A percentile compares a stretch with the other conserved stretches of the same genome.
phyloP scores from a whole-genome alignment of 345 rosid genomes.

The Nephelium lappaceum region DNA sequence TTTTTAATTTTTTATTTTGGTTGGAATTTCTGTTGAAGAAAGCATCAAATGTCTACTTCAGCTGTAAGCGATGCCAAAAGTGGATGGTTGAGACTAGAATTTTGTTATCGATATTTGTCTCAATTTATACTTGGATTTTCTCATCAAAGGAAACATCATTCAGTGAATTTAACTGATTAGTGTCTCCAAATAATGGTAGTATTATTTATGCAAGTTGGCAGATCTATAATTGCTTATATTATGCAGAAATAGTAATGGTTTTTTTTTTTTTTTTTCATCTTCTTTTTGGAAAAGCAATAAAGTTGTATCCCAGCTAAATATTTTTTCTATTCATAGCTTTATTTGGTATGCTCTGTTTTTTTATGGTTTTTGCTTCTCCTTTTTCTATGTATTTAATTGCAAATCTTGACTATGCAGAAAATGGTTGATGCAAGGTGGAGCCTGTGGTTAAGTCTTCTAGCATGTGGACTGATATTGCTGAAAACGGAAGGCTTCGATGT shows the following conservation, averaged over 20 bases:
- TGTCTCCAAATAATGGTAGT: constrained; percentile 3
- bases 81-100: background rate
- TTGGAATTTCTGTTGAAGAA: background rate
- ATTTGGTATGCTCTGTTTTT: constrained; percentile 16
- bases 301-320: background rate
- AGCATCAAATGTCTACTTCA: background rate
- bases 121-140: background rate
- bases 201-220: background rate
- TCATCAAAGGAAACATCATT: background rate
- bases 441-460: constrained; percentile 46
- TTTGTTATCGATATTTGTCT: background rate
- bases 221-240: constrained; percentile 15
- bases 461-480: constrained; percentile 41
- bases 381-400: constrained; percentile 2
- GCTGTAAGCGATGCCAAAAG: constrained; percentile 8
- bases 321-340: background rate
- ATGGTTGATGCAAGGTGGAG: constrained; percentile 58
- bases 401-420: constrained; percentile 39
- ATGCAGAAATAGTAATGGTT: constrained; percentile 9
- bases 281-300: background rate
- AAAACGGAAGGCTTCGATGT: constrained; percentile 52
- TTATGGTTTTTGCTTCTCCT: constrained; percentile 10
- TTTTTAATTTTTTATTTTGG: background rate
- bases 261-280: background rate
- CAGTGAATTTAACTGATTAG: background rate